Conservation (phyloP, 2,329 filamentous ascomycete genomes). For the Phialophora tarda region DNA sequence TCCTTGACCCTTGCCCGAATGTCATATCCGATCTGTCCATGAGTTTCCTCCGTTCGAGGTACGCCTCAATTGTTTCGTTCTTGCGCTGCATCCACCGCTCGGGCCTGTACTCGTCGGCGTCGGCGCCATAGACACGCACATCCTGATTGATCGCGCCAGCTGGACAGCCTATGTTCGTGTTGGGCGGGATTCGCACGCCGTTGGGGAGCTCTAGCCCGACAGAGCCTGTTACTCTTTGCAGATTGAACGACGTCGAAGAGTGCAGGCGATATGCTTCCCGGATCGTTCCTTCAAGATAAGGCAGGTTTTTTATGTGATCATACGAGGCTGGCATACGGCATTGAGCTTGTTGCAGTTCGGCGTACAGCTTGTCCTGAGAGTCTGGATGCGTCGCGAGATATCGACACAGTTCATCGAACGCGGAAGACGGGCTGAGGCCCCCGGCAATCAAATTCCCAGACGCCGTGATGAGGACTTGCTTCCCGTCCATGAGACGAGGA, state of each 20-base stretch:
- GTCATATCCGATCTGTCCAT: conserved; percentile 22
- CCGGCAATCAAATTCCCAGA: conserved; percentile 26
- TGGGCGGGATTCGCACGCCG: conserved; percentile 17
- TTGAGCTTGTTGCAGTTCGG: conserved; percentile 10
- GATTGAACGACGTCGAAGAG: conserved; percentile 11
- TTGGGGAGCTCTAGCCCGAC: conserved; percentile 16
- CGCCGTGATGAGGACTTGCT: conserved; percentile 17
- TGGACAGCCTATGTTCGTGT: conserved; percentile 18
- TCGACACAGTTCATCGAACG: conserved; percentile 17
- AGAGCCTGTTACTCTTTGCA: conserved; percentile 16
- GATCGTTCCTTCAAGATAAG: conserved; percentile 22
- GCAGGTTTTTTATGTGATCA: conserved; percentile 13
- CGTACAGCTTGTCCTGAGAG: conserved; percentile 18
- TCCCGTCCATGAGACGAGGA: conserved; percentile 15
- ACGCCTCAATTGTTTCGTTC: conserved; percentile 2
- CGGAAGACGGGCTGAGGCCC: conserved; percentile 13
- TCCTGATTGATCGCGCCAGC: conserved; percentile 19
- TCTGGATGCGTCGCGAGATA: conserved; percentile 17
- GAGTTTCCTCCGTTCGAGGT: conserved; percentile 9
- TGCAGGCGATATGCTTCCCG: conserved; percentile 17
- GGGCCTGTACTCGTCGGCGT: conserved; percentile 13
- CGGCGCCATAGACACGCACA: conserved; percentile 10
- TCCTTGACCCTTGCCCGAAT: conserved; percentile 18
- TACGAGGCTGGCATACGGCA: conserved; percentile 6
- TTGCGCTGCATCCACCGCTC: conserved; percentile 19